A percentile compares a stretch with the other conserved stretches of the same genome.
Conservation (phyloP, 805 yeast species). For the Ogataea paradorogensis region DNA sequence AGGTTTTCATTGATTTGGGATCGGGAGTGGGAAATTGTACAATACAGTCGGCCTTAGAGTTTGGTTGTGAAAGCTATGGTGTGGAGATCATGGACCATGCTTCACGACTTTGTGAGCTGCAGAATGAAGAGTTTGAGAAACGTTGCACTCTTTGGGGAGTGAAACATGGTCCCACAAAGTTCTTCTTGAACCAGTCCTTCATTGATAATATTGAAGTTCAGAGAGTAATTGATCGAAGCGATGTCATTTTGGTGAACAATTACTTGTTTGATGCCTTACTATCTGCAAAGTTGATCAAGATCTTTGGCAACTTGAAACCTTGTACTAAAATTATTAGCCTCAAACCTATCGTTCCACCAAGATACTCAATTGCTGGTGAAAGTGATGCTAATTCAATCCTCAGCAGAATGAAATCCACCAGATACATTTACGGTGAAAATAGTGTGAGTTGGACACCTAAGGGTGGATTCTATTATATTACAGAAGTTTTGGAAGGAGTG, state of each 20-base stretch:
- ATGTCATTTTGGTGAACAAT: conserved; percentile 77
- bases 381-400: conserved; percentile 50
- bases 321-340: conserved; percentile 81
- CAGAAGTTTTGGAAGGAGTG: conserved; percentile 52
- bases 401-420: conserved; percentile 62
- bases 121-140: conserved; percentile 52
- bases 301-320: conserved; percentile 60
- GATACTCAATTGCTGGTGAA: conserved; percentile 60
- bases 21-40: conserved; percentile 95
- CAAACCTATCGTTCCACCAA: conserved; percentile 74
- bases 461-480: conserved; percentile 73
- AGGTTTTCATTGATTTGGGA: conserved; percentile 81
- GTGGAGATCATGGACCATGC: conserved; percentile 89
- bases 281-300: conserved; percentile 59
- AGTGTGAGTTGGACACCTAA: conserved; percentile 91
- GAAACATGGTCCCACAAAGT: conserved; percentile 49
- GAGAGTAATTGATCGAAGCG: conserved; percentile 54
- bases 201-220: conserved; percentile 59
- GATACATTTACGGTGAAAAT: conserved; percentile 59
- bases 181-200: conserved; percentile 69
- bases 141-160: conserved; percentile 67
- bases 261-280: conserved; percentile 77
- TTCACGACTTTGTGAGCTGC: conserved; percentile 60
- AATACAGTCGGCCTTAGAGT: conserved; percentile 83
- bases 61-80: conserved; percentile 82